Conservation (phyloP, 2,329 filamentous ascomycete genomes). For the Nemania sp. region DNA sequence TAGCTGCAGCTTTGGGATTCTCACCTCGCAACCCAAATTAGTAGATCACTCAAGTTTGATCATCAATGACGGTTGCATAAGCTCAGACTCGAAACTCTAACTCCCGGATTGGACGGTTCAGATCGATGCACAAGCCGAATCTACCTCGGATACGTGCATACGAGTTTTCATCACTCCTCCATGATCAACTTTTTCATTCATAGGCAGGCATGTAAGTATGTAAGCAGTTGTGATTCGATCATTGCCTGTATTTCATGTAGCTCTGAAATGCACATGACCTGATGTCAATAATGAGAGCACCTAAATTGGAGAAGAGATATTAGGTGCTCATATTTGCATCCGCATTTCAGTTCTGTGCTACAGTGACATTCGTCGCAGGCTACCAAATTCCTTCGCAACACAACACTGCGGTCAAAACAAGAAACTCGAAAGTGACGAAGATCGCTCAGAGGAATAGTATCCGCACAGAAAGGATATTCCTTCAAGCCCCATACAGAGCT, state of each 20-base stretch:
- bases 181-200: not conserved
- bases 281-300: not conserved
- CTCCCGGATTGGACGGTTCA: constrained; percentile 7
- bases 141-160: not conserved
- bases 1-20: constrained; percentile 18
- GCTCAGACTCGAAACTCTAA: constrained; percentile 40
- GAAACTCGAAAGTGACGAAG: constrained; percentile 11
- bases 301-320: constrained; percentile 3
- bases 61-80: constrained; percentile 38
- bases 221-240: not conserved
- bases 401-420: constrained; percentile 31
- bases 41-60: constrained; percentile 39
- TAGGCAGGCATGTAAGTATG: not conserved
- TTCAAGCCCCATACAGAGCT: constrained; percentile 10
- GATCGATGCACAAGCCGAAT: not conserved
- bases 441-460: constrained; percentile 2
- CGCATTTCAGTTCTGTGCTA: constrained; percentile 21
- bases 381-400: constrained; percentile 35
- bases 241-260: not conserved
- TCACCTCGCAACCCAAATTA: constrained; percentile 25
- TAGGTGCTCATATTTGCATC: constrained; percentile 20
- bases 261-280: not conserved
- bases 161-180: too few species aligned
- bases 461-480: constrained; percentile 14
- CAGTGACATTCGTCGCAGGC: constrained; percentile 34